Conservation (phyloP, 495 filamentous ascomycete genomes). For the Daldinia childiae region DNA sequence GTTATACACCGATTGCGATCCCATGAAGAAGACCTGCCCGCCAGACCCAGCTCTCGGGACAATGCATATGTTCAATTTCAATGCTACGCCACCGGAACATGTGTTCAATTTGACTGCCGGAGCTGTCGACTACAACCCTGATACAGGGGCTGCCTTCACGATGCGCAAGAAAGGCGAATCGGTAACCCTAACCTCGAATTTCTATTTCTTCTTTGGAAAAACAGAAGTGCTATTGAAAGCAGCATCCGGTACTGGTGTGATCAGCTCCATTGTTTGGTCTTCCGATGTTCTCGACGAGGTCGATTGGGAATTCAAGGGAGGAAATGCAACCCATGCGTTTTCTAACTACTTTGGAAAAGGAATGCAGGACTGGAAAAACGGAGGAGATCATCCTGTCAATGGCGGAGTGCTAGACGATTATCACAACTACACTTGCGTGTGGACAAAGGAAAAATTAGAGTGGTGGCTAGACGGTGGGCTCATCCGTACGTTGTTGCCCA, state of each 20-base stretch:
- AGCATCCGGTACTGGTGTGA: slow-evolving; percentile 75
- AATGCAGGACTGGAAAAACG: slow-evolving; percentile 62
- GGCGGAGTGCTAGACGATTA: slow-evolving; percentile 57
- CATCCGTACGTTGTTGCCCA: slow-evolving; percentile 73
- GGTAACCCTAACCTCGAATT: slow-evolving; percentile 76
- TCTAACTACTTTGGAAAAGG: slow-evolving; percentile 93
- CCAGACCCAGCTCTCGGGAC: slow-evolving; percentile 70
- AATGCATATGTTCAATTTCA: slow-evolving; percentile 68
- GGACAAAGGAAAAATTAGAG: slow-evolving; percentile 75
- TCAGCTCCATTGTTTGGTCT: slow-evolving; percentile 83
- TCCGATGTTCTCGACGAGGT: slow-evolving; percentile 91
- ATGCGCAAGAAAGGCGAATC: slow-evolving; percentile 75
- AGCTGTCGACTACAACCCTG: slow-evolving; percentile 60
- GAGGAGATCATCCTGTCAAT: slow-evolving; percentile 61
- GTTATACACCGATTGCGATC: slow-evolving; percentile 74
- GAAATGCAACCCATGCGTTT: slow-evolving; percentile 67
- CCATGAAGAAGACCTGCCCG: slow-evolving; percentile 68
- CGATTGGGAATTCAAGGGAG: slow-evolving; percentile 87
- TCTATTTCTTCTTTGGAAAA: slow-evolving; percentile 81
- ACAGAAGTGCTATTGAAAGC: slow-evolving; percentile 78
- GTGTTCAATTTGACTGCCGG: slow-evolving; percentile 72
- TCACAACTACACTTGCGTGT: slow-evolving; percentile 86
- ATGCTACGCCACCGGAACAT: slow-evolving; percentile 65
- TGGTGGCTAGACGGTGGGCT: slow-evolving; percentile 77
- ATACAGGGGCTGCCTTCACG: slow-evolving; percentile 73